Conservation (phyloP, 2,329 filamentous ascomycete genomes). For the Monosporascus sp. region DNA sequence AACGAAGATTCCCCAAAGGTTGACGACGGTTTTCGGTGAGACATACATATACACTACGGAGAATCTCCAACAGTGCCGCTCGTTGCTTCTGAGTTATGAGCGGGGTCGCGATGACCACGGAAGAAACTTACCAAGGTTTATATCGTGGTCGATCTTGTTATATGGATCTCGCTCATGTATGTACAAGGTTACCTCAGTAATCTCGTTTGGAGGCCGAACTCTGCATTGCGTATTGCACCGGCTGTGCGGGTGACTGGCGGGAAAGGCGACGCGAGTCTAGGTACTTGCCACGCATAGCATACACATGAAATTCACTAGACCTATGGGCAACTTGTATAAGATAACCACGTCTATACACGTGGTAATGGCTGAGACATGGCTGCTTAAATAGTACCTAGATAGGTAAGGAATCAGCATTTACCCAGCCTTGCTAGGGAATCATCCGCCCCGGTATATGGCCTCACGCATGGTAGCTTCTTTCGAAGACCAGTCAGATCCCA, state of each 20-base stretch:
- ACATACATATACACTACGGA: too few species aligned
- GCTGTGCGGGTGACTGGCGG: neutral
- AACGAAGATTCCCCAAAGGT: too few species aligned
- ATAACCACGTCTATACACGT: neutral
- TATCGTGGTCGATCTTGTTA: too few species aligned
- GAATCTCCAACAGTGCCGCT: too few species aligned
- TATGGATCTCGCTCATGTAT: neutral
- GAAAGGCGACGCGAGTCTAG: neutral
- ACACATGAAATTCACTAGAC: too few species aligned
- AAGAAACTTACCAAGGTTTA: too few species aligned
- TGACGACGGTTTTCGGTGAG: too few species aligned
- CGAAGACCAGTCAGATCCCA: constrained; percentile 8
- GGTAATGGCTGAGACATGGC: neutral
- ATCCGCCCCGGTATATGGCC: neutral
- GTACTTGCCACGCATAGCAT: neutral
- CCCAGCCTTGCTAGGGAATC: neutral
- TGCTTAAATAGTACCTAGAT: neutral
- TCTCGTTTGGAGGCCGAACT: neutral
- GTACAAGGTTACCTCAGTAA: neutral
- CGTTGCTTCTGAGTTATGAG: too few species aligned
- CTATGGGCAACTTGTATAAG: too few species aligned
- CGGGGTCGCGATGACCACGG: too few species aligned
- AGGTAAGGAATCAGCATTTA: neutral
- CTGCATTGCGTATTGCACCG: neutral
- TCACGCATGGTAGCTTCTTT: neutral